A percentile compares a stretch with the other conserved stretches of the same genome.
Evolutionary conservation across 2,329 filamentous ascomycete genomes (phyloP).

Genomic region (Paecilomyces dactylethromorphus): DNA sequence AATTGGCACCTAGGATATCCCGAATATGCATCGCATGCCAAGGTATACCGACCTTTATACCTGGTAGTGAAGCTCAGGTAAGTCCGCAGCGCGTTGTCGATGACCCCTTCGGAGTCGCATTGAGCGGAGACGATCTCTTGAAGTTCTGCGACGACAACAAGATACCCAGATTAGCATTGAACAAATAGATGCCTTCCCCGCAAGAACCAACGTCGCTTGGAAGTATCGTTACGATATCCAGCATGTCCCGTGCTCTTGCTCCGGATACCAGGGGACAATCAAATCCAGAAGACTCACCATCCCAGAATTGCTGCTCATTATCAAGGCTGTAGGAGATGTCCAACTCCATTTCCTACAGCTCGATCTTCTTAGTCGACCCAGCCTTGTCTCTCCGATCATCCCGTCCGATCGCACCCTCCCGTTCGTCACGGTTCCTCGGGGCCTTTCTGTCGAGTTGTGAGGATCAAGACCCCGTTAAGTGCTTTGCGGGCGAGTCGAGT

Average conservation of each 20-base stretch:
- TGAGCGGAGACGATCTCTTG: constrained; percentile 56
- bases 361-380: constrained; percentile 27
- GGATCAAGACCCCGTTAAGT: neutral
- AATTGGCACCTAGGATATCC: neutral
- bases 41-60: constrained; percentile 52
- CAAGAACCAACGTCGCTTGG: neutral
- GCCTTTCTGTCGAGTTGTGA: neutral
- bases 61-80: constrained; percentile 74
- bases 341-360: constrained; percentile 54
- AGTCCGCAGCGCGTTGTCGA: constrained; percentile 79
- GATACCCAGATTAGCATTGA: neutral
- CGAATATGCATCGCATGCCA: neutral
- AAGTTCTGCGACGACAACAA: constrained; percentile 46
- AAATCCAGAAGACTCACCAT: constrained; percentile 52
- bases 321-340: constrained; percentile 65
- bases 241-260: neutral
- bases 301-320: constrained; percentile 83
- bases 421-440: neutral
- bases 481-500: neutral
- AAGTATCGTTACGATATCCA: neutral
- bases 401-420: constrained; percentile 21
- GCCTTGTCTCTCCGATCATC: constrained; percentile 28
- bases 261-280: constrained; percentile 19
- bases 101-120: constrained; percentile 56
- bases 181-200: neutral